Percentiles rank a stretch among this genome's conserved stretches.
These are phyloP conservation scores for Boletellus dicymbophilus DNA, from an alignment of 1,284 basidiomycete genomes.

Conservation along the genomic window DNA sequence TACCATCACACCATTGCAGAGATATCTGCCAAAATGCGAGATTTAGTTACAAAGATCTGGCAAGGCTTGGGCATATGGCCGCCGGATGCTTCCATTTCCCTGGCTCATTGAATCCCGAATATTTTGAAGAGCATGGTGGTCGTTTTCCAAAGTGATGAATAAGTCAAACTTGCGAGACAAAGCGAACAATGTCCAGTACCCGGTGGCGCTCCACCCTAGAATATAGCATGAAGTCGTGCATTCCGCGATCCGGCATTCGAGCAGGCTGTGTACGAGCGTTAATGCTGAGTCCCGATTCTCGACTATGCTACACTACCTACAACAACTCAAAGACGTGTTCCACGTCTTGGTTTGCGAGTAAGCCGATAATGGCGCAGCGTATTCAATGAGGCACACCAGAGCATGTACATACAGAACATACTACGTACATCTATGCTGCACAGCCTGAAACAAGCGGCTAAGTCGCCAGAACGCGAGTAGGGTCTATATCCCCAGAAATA, in stretches of 20 bases:
- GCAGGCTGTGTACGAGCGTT: slow-evolving; percentile 38
- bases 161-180: not conserved
- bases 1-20: too few species aligned
- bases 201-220: slow-evolving; percentile 61
- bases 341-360: too few species aligned
- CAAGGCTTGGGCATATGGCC: slow-evolving; percentile 43
- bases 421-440: too few species aligned
- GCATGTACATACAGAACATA: too few species aligned
- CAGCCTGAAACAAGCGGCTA: too few species aligned
- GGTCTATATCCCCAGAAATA: too few species aligned
- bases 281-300: too few species aligned
- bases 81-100: slow-evolving; percentile 32
- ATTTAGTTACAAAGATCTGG: slow-evolving; percentile 77
- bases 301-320: too few species aligned
- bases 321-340: too few species aligned
- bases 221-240: slow-evolving; percentile 65
- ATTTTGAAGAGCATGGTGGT: slow-evolving; percentile 77
- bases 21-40: slow-evolving; percentile 59
- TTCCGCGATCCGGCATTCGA: slow-evolving; percentile 64
- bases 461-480: too few species aligned
- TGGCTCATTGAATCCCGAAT: slow-evolving; percentile 60
- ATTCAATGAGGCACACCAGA: too few species aligned
- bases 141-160: slow-evolving; percentile 56
- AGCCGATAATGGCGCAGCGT: too few species aligned
- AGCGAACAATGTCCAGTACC: slow-evolving; percentile 76